Base-by-base conservation (phyloP, 805 yeast genomes). In the Monosporozyma solicola region DNA sequence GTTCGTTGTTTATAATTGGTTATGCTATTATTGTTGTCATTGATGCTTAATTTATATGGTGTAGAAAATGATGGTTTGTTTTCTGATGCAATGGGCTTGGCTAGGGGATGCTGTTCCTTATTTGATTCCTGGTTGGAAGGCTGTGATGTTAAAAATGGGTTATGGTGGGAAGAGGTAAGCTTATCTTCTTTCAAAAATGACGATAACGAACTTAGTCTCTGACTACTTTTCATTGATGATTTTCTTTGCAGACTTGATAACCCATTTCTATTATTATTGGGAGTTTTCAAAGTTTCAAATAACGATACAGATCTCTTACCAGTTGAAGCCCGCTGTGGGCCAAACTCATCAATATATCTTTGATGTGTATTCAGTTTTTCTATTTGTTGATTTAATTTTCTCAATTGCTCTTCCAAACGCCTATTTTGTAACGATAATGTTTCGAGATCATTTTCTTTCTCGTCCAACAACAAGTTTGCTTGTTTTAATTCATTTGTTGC, bases 401-500 rank as follows among this genome's bases (percentile, higher is more conserved):
- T 54, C 59, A 69, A 55, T 54, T 78, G 79, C 41, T 80, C 72
- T 61, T 84, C 82, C 50, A 83, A 62, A 35, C 80, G 81, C 83
- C 32, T 86, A 69, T 57, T 85, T 89, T 11, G 68, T 67, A 49
- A 10, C 13, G 77, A 73, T 44, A 85, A 72, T n/a, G 78, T 79
- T 24, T 79, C 82, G 49, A 84, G 76, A 52, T 79, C 69, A 37
- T 80, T 72, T 52, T 90, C 74, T 47, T 85, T 81, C 33, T 82
- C 73, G 22, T 74, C 68, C 48, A 88, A 65, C 24, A 85, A 75
- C 20, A 75, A 71, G 54, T 80, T 84, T 55, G 82, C 83, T 59
- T 87, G 90, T 47, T 76, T 74, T 25, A 86, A 65, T 55, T 87
- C 87, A 53, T 75, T 75, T 83, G 75, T 47, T 87, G 75, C 61